Percentiles rank a stretch among this genome's conserved stretches.
These are phyloP conservation scores for Tylopilus subfusipes DNA, from an alignment of 768 basidiomycete species.

Conservation along the genomic window DNA sequence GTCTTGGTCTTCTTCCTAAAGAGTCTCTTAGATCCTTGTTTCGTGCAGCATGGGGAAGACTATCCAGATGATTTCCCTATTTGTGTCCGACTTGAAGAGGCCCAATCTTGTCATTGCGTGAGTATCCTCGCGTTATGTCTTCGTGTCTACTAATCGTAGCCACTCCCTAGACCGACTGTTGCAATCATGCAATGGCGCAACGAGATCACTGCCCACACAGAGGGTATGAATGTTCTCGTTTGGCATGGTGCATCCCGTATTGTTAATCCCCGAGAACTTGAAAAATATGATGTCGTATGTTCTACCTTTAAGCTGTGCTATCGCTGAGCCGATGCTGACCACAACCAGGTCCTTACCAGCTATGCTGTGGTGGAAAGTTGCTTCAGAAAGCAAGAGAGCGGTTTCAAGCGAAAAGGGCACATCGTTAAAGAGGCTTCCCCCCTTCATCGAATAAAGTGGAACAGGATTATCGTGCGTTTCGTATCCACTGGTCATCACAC, in stretches of 20 bases:
- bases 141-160: not conserved
- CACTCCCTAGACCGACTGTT: slow-evolving; percentile 40
- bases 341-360: slow-evolving; percentile 69
- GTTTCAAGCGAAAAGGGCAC: slow-evolving; percentile 82
- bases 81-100: slow-evolving; percentile 71
- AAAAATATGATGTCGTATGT: slow-evolving; percentile 84
- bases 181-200: slow-evolving; percentile 85
- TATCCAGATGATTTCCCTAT: slow-evolving; percentile 90
- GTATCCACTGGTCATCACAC: not conserved
- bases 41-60: slow-evolving; percentile 82
- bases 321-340: slow-evolving; percentile 2
- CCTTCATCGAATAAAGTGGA: slow-evolving; percentile 83
- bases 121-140: slow-evolving; percentile 24
- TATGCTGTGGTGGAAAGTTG: slow-evolving; percentile 89
- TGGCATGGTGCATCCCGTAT: slow-evolving; percentile 86
- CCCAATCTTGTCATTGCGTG: slow-evolving; percentile 94
- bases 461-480: slow-evolving; percentile 62
- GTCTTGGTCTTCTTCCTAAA: not conserved
- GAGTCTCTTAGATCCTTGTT: slow-evolving; percentile 10
- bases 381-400: slow-evolving; percentile 89
- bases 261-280: slow-evolving; percentile 60
- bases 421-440: slow-evolving; percentile 88
- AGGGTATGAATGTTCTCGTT: slow-evolving; percentile 79
- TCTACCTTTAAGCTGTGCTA: not conserved
- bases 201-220: slow-evolving; percentile 85